phyloP scores from a whole-genome alignment of 805 yeast genomes.

The Wickerhamiella lipophila region DNA sequence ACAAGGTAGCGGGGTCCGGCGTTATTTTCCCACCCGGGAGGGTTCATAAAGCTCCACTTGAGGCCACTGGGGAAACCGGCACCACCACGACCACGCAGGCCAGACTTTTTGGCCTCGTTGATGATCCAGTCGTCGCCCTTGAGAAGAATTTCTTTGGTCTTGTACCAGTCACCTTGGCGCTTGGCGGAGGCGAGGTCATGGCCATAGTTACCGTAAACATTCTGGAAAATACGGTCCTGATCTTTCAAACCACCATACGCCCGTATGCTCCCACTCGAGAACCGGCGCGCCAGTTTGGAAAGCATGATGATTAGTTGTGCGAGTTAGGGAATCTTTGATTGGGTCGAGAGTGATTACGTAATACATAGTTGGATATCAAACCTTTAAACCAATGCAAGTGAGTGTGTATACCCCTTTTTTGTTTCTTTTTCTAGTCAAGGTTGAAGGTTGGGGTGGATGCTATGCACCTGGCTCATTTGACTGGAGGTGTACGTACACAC shows the following conservation, averaged over 20 bases:
- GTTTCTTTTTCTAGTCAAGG: too few relatives aligned
- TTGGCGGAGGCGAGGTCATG: slow-evolving; percentile 59
- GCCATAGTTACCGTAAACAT: slow-evolving; percentile 64
- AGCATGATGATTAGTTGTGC: slow-evolving; percentile 9
- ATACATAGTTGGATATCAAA: not conserved
- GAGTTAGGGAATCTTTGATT: slow-evolving; percentile 2
- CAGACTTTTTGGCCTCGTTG: slow-evolving; percentile 72
- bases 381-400: too few relatives aligned
- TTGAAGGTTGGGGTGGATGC: too few relatives aligned
- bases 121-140: slow-evolving; percentile 87
- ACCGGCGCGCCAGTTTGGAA: slow-evolving; percentile 8
- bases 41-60: slow-evolving; percentile 90
- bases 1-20: slow-evolving; percentile 80
- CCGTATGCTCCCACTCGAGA: slow-evolving; percentile 4
- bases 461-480: too few relatives aligned
- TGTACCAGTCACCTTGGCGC: slow-evolving; percentile 84
- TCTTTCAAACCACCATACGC: slow-evolving; percentile 63
- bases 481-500: too few relatives aligned
- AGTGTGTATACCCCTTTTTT: too few relatives aligned
- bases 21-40: slow-evolving; percentile 90
- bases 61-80: slow-evolving; percentile 89
- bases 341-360: not conserved
- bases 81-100: slow-evolving; percentile 85
- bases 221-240: slow-evolving; percentile 78
- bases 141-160: slow-evolving; percentile 69